phyloP scores from a whole-genome alignment of 2,329 filamentous ascomycete genomes.

The Aspergillus sp. region DNA sequence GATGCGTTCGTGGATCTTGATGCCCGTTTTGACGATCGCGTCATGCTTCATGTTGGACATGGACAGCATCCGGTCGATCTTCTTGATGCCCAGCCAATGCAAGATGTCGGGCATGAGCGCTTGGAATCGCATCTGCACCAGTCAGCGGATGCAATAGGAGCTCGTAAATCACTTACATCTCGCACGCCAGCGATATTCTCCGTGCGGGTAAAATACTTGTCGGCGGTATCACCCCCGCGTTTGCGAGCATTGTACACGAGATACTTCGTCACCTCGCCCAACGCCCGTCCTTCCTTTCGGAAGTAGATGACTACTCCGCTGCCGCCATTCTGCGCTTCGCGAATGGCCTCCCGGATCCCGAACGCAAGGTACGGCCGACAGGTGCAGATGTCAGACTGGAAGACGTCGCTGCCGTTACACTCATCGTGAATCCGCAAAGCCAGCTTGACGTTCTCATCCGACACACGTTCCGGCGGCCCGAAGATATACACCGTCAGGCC shows the following conservation, averaged over 20 bases:
- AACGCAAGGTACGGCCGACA: conserved; percentile 88
- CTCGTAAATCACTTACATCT: conserved; percentile 36
- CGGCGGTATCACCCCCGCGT: conserved; percentile 29
- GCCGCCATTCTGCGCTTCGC: conserved; percentile 88
- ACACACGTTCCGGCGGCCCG: conserved; percentile 88
- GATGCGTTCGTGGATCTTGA: conserved; percentile 76
- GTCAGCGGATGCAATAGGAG: conserved; percentile 5
- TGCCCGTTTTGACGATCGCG: conserved; percentile 42
- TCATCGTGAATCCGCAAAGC: conserved; percentile 78
- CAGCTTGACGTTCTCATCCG: conserved; percentile 68
- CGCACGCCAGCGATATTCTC: conserved; percentile 97
- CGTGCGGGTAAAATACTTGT: conserved; percentile 81
- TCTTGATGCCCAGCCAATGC: conserved; percentile 96
- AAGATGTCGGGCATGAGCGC: conserved; percentile 96
- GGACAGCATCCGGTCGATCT: conserved; percentile 96
- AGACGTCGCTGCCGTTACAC: conserved; percentile 96
- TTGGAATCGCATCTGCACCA: conserved; percentile 82
- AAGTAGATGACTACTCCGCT: conserved; percentile 97
- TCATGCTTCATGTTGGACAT: conserved; percentile 73
- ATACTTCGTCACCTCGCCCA: conserved; percentile 90
- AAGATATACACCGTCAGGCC: conserved; percentile 96
- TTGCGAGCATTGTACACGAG: conserved; percentile 53
- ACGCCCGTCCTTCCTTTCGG: conserved; percentile 87
- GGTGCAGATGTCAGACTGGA: conserved; percentile 95
- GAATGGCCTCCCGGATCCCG: conserved; percentile 94